Evolutionary conservation across 805 yeast species (phyloP).

Genomic region (Pichia rugopelliculosa): DNA sequence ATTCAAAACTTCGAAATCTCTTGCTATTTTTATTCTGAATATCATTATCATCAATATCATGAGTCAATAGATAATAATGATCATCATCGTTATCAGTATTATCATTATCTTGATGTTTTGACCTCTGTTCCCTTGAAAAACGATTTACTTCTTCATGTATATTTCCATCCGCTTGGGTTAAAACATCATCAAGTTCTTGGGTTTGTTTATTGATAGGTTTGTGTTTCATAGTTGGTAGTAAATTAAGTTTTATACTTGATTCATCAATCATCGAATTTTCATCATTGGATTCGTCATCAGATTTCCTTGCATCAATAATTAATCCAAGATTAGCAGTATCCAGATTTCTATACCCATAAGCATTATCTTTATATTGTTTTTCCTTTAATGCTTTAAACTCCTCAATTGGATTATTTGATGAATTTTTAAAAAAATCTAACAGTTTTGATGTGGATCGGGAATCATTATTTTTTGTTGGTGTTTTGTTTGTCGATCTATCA

Average conservation of each 20-base stretch:
- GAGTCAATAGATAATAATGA: neutral
- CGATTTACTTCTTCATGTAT: constrained; percentile 17
- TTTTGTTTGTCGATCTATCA: neutral
- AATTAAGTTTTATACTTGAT: constrained; percentile 20
- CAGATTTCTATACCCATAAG: neutral
- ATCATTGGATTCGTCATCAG: constrained; percentile 6
- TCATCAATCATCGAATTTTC: constrained; percentile 14
- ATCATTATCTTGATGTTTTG: constrained; percentile 4
- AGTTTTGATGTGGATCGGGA: neutral
- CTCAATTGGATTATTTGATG: constrained; percentile 14
- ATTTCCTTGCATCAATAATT: constrained; percentile 16
- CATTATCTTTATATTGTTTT: neutral
- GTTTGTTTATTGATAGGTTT: neutral
- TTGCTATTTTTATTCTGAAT: no score
- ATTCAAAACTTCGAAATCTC: neutral
- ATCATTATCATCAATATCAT: neutral
- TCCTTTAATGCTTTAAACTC: constrained; percentile 21
- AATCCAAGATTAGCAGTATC: constrained; percentile 22
- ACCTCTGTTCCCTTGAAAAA: constrained; percentile 10
- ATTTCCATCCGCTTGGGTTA: constrained; percentile 19
- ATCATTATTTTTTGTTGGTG: constrained; percentile 3
- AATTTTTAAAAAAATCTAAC: neutral
- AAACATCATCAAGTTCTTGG: neutral
- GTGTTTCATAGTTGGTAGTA: constrained; percentile 10
- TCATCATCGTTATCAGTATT: neutral